Base-by-base conservation (phyloP, 208 protist species). In the Wallacemonas collosoma region DNA sequence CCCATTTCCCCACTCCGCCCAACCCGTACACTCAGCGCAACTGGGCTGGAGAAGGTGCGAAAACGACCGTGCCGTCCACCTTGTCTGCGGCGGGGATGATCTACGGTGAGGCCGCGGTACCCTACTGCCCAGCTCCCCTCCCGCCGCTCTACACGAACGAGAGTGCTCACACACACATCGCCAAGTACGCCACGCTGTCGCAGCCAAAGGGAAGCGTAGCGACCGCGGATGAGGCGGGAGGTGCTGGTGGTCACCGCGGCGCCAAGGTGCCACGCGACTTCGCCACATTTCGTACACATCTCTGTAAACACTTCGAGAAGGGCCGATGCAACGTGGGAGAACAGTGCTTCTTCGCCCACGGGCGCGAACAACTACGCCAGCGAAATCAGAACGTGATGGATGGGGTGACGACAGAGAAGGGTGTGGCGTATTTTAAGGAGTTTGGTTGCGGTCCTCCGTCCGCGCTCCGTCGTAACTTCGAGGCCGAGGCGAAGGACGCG, bases 281-380 rank as follows among this genome's bases (percentile, higher is more conserved):
- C 1, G 45, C 45, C 45, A 50, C 45, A 26, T 62, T 62, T 41
- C 56, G 56, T 38, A 62, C 56, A 38, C 36, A 44, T 3, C 8
- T 62, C 26, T 62, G 56, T 15, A 62, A 62, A 41, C 56, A 62
- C 56, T 41, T 43, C 56, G 8, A 43, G 14, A 15, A 5, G 36
- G 56, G 56, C 3, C 38, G 43, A 3, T 62, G 56, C 56, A 38
- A 44, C 5, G 36, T 62, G 3, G 56, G 56, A 6, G 15, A 4
- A n/a, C 6, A 5, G 7, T 62, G 56, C 38, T 62, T 38, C 56
- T 62, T 62, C 56, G 56, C 56, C 8, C 56, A 62, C 15, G 56
- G 51, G 9, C 26, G 5, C 0, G 26, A n/a, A 5, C 9, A 56
- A n/a, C 12, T 56, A n/a, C 51, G 51, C 15, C 14, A 12, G 51